phyloP scores from a whole-genome alignment of 768 basidiomycete species.

The Tulasnella sp. region DNA sequence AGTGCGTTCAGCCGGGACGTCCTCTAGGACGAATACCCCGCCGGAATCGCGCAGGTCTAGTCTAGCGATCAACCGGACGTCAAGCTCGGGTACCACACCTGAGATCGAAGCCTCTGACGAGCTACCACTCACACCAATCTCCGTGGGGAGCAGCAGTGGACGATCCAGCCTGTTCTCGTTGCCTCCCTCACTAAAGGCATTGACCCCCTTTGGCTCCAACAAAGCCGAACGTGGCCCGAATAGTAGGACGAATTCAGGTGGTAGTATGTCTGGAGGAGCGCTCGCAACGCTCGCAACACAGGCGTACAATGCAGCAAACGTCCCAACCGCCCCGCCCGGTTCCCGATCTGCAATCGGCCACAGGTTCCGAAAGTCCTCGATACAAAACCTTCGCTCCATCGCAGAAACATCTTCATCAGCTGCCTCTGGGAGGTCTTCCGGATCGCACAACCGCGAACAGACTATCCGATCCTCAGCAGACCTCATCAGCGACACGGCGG shows the following conservation, averaged over 20 bases:
- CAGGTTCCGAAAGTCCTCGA: no score
- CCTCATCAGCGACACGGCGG: neutral
- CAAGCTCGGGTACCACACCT: constrained; percentile 45
- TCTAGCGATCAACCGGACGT: constrained; percentile 28
- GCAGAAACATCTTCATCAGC: constrained; percentile 17
- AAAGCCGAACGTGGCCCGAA: constrained; percentile 31
- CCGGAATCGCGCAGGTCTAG: constrained; percentile 26
- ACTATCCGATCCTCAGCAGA: neutral
- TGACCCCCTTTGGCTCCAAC: constrained; percentile 45
- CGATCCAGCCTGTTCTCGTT: constrained; percentile 31
- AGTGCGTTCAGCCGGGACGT: constrained; percentile 22
- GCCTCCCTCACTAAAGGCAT: constrained; percentile 12
- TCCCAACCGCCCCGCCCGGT: neutral
- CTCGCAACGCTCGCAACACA: neutral
- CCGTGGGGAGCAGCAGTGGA: neutral
- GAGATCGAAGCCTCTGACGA: constrained; percentile 28
- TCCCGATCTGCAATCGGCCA: neutral
- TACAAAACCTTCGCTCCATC: no score
- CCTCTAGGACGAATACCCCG: constrained; percentile 23
- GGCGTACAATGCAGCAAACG: neutral
- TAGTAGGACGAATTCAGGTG: neutral
- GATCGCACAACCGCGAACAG: neutral
- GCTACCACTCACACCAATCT: constrained; percentile 6
- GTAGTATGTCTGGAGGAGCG: neutral
- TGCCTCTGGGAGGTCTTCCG: constrained; percentile 18